phyloP scores from a whole-genome alignment of 2,329 filamentous ascomycete species.

The Elsinoe fawcettii region DNA sequence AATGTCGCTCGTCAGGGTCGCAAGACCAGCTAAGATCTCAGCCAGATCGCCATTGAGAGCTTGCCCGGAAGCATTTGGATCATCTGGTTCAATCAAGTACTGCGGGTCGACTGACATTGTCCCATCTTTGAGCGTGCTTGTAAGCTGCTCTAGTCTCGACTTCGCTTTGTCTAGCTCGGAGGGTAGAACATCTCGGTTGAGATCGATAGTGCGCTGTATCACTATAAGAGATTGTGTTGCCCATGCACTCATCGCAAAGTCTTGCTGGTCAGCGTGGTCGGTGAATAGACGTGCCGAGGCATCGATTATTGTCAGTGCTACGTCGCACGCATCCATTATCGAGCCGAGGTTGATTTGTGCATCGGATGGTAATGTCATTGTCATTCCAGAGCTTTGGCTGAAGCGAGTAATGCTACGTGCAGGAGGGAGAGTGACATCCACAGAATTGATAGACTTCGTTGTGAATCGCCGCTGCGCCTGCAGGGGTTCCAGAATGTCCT shows the following conservation, averaged over 20 bases:
- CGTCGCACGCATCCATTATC: background rate
- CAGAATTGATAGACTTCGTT: background rate
- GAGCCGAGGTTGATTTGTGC: background rate
- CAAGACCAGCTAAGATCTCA: background rate
- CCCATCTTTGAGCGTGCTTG: background rate
- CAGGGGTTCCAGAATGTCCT: constrained; percentile 26
- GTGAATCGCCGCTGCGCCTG: constrained; percentile 2
- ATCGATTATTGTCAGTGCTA: background rate
- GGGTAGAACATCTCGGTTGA: background rate
- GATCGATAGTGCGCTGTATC: background rate
- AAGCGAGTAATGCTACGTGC: constrained; percentile 32
- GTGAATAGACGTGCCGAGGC: background rate
- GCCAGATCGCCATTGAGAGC: background rate
- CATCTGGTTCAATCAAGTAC: background rate
- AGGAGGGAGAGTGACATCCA: constrained; percentile 32
- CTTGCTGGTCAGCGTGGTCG: background rate
- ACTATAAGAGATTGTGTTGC: background rate
- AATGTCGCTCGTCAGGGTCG: background rate
- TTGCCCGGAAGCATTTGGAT: background rate
- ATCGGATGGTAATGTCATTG: background rate
- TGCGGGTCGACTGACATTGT: background rate
- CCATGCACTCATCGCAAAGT: background rate
- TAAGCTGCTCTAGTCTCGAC: background rate
- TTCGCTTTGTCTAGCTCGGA: background rate
- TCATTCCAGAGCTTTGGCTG: constrained; percentile 20